Evolutionary conservation across 768 basidiomycete species (phyloP).

Genomic region (Pulveroboletus frians): DNA sequence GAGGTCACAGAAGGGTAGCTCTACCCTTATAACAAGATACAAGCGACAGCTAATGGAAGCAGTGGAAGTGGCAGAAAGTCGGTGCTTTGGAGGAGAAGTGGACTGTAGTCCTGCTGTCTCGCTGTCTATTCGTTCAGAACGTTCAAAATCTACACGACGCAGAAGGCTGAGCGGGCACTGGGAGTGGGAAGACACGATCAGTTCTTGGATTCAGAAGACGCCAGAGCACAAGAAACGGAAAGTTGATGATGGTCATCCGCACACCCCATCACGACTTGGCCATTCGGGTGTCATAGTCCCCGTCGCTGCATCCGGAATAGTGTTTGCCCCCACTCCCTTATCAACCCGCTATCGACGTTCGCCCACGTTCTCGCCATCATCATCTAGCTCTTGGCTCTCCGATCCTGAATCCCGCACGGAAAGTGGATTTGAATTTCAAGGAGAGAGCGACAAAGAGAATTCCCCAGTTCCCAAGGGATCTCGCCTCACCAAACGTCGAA

Average conservation of each 20-base stretch:
- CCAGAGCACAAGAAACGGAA: conserved; percentile 27
- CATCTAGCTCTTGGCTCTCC: conserved; percentile 6
- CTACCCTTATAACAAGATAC: conserved; percentile 29
- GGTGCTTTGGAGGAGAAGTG: conserved; percentile 35
- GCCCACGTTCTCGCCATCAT: conserved; percentile 8
- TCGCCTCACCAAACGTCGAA: conserved; percentile 14
- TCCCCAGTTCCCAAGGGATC: conserved; percentile 3
- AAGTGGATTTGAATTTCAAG: conserved; percentile 20
- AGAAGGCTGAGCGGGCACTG: conserved; percentile 31
- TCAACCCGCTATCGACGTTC: not conserved
- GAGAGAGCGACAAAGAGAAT: conserved; percentile 22
- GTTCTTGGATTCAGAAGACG: conserved; percentile 40
- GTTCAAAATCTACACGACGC: conserved; percentile 4
- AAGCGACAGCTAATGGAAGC: conserved; percentile 39
- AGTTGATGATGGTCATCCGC: conserved; percentile 2
- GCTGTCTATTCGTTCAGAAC: conserved; percentile 5
- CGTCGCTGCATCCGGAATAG: not conserved
- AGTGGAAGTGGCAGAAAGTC: conserved; percentile 49
- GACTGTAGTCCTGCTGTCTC: conserved; percentile 14
- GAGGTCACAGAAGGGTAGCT: conserved; percentile 17
- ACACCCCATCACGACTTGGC: not conserved
- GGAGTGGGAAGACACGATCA: conserved; percentile 46
- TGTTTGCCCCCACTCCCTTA: not conserved
- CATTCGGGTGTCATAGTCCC: not conserved
- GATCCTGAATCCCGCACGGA: conserved; percentile 14